Evolutionary conservation across 306 rosid species (phyloP).

Genomic region (Inga laurina): DNA sequence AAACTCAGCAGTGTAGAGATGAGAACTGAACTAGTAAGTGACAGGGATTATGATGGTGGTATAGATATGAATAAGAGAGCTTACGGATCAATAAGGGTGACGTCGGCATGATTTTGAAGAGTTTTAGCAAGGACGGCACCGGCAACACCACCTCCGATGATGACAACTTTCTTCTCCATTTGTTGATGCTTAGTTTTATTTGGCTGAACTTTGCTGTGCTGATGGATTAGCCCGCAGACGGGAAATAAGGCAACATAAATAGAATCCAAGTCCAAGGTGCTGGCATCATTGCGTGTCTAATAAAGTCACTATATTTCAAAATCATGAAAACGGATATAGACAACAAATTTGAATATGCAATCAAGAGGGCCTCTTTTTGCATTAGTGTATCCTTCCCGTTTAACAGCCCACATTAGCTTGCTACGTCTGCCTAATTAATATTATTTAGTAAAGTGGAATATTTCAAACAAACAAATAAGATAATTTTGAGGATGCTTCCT

Average conservation of each 20-base stretch:
- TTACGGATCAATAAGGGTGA: constrained; percentile 80
- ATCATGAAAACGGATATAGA: neutral
- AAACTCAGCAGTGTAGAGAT: neutral
- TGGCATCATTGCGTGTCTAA: constrained; percentile 40
- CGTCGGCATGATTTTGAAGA: constrained; percentile 54
- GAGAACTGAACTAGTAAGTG: neutral
- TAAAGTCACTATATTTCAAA: neutral
- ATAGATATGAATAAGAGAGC: constrained; percentile 4
- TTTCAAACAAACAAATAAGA: neutral
- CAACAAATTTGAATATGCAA: neutral
- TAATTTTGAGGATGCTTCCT: neutral
- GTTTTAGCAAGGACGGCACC: constrained; percentile 69
- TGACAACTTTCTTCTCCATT: constrained; percentile 53
- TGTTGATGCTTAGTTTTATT: neutral
- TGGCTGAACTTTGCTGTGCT: neutral
- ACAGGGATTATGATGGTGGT: neutral
- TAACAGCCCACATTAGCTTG: neutral
- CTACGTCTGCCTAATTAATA: neutral
- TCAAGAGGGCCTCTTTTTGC: neutral
- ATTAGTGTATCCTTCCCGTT: neutral
- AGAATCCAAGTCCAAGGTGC: neutral
- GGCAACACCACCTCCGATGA: constrained; percentile 87
- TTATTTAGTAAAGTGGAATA: constrained; percentile 14
- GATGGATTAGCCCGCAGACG: constrained; percentile 19
- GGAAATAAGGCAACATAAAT: constrained; percentile 30